A percentile compares a stretch with the other conserved stretches of the same genome.
Conservation (phyloP, 371 early-diverging fungal genomes). For the Coemansia sp. region DNA sequence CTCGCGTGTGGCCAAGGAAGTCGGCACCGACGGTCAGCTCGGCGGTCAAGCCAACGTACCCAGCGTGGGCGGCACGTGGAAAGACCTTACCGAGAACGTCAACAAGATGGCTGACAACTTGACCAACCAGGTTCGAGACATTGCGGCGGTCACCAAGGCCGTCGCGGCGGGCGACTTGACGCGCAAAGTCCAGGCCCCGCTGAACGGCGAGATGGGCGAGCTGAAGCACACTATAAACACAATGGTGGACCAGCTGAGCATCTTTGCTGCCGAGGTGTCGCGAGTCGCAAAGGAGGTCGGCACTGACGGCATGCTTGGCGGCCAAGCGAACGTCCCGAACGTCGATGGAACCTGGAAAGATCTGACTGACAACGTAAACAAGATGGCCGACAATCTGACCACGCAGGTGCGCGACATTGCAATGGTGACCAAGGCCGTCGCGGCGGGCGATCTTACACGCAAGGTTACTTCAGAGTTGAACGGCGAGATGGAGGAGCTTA, state of each 20-base stretch:
- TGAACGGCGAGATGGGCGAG: no score
- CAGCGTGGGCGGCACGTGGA: constrained; percentile 62
- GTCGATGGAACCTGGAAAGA: no score
- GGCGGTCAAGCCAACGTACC: constrained; percentile 33
- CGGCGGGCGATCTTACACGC: constrained; percentile 53
- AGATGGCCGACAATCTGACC: no score
- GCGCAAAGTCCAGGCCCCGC: no score
- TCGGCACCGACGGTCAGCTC: constrained; percentile 46
- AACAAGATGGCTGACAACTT: constrained; percentile 58
- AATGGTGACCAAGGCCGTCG: constrained; percentile 50
- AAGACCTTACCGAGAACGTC: constrained; percentile 59
- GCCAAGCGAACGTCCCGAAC: no score
- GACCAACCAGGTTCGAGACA: constrained; percentile 56
- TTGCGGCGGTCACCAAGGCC: constrained; percentile 43
- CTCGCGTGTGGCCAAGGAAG: constrained; percentile 57
- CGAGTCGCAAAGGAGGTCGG: no score
- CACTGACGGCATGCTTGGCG: no score
- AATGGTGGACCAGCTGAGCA: no score
- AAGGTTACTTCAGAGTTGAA: constrained; percentile 55
- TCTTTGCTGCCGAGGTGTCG: no score
- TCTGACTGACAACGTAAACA: no score
- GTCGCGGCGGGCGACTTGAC: constrained; percentile 55
- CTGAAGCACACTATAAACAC: no score
- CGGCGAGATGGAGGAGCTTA: constrained; percentile 45
- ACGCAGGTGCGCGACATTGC: constrained; percentile 55